Evolutionary conservation across 352 stramenopile genomes (phyloP).

Genomic region (Lagenidium giganteum): DNA sequence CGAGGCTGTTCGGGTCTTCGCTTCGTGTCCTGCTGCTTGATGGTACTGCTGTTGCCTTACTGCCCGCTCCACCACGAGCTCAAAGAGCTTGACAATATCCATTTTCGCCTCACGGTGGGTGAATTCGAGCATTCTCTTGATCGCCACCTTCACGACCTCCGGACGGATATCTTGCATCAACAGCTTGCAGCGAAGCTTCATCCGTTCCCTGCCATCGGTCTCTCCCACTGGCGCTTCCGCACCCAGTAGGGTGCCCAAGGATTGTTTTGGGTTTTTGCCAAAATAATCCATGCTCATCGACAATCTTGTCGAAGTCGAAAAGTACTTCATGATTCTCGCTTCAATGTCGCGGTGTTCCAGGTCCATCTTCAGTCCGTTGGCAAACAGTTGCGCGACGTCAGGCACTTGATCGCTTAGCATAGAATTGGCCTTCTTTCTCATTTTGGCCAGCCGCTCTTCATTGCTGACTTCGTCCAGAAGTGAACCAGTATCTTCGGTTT

Average conservation of each 20-base stretch:
- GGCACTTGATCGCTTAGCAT: slow-evolving; percentile 3
- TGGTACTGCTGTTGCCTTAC: slow-evolving; percentile 1
- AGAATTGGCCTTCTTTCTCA: slow-evolving; percentile 3
- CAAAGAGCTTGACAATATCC: slow-evolving; percentile 1
- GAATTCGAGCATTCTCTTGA: slow-evolving; percentile 7
- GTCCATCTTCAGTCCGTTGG: slow-evolving; percentile 9
- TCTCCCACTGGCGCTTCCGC: neutral
- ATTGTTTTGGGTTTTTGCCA: too few species aligned
- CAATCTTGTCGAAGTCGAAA: slow-evolving; percentile 11
- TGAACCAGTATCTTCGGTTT: slow-evolving; percentile 2
- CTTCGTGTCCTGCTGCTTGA: neutral
- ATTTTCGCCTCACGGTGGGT: neutral
- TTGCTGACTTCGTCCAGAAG: slow-evolving; percentile 9
- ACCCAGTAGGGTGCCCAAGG: neutral
- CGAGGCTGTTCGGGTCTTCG: too few species aligned
- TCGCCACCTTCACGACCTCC: slow-evolving; percentile 6
- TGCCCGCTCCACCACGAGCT: neutral
- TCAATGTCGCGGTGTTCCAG: slow-evolving; percentile 14
- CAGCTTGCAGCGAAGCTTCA: slow-evolving; percentile 18
- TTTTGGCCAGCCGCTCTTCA: slow-evolving; percentile 4
- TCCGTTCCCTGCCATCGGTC: slow-evolving; percentile 2
- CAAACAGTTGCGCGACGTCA: neutral
- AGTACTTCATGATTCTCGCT: slow-evolving; percentile 9
- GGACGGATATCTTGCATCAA: slow-evolving; percentile 5
- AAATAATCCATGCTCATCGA: slow-evolving; percentile 14